These are phyloP conservation scores for Penicillium griseofulvum DNA, from an alignment of 2,329 filamentous ascomycete species.

Conservation along the genomic window DNA sequence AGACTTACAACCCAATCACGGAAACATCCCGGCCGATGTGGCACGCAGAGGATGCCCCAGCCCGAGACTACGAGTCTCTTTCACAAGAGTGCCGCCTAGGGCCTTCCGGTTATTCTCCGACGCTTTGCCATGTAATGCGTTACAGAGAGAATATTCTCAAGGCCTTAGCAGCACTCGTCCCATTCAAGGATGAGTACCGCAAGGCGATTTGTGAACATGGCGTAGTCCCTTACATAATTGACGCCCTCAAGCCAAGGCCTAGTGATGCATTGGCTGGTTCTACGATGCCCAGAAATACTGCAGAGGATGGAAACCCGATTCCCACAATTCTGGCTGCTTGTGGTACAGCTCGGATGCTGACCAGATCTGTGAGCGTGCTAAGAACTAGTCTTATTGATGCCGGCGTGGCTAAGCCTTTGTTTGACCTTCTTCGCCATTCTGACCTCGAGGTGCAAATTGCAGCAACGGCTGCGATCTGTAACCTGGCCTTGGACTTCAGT, in stretches of 20 bases:
- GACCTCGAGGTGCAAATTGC: slow-evolving; percentile 80
- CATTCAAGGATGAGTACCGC: slow-evolving; percentile 78
- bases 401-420: slow-evolving; percentile 73
- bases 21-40: slow-evolving; percentile 54
- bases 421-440: slow-evolving; percentile 69
- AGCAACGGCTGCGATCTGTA: slow-evolving; percentile 79
- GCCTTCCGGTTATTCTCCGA: slow-evolving; percentile 58
- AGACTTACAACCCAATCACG: slow-evolving; percentile 60
- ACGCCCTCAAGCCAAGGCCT: slow-evolving; percentile 67
- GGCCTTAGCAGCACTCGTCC: slow-evolving; percentile 76
- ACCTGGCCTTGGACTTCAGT: slow-evolving; percentile 83
- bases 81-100: slow-evolving; percentile 54
- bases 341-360: slow-evolving; percentile 74
- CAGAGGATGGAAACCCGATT: slow-evolving; percentile 71
- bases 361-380: slow-evolving; percentile 78
- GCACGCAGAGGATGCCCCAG: slow-evolving; percentile 43
- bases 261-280: slow-evolving; percentile 27
- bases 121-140: slow-evolving; percentile 67
- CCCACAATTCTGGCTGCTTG: slow-evolving; percentile 82
- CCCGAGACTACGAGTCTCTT: slow-evolving; percentile 20
- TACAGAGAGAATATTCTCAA: slow-evolving; percentile 73
- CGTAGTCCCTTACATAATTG: slow-evolving; percentile 76
- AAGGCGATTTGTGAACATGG: slow-evolving; percentile 80
- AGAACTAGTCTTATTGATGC: slow-evolving; percentile 85
- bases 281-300: slow-evolving; percentile 33